Conservation (phyloP, 768 basidiomycete species). For the Scleroderma citrinum region DNA sequence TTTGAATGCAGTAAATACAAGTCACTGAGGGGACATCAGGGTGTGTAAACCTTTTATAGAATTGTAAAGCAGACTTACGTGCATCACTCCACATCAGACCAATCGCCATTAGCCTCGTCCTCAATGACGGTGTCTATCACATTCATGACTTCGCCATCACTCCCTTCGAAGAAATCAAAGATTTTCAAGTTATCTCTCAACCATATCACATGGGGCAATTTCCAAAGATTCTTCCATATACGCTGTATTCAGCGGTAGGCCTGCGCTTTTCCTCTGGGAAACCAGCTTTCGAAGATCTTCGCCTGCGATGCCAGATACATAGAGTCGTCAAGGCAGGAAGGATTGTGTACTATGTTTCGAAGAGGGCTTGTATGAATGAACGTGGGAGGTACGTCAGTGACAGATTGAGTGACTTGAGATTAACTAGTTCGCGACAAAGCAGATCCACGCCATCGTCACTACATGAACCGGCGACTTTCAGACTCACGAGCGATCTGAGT, state of each 20-base stretch:
- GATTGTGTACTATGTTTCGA: not conserved
- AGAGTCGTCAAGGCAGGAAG: constrained; percentile 45
- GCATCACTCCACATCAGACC: constrained; percentile 11
- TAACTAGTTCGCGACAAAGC: constrained; percentile 44
- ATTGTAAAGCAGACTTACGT: not conserved
- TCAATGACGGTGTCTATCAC: constrained; percentile 25
- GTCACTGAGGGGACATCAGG: too few relatives aligned
- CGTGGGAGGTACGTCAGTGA: constrained; percentile 28
- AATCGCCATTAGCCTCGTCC: constrained; percentile 6
- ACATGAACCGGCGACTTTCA: constrained; percentile 50
- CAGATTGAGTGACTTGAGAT: constrained; percentile 40
- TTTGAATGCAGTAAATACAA: too few relatives aligned
- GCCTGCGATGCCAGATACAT: constrained; percentile 40
- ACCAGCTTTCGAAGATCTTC: constrained; percentile 40
- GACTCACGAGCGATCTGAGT: constrained; percentile 42
- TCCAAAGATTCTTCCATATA: constrained; percentile 41
- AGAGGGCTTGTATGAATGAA: constrained; percentile 22
- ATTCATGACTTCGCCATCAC: constrained; percentile 35
- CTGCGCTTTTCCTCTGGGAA: constrained; percentile 33
- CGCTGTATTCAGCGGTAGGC: constrained; percentile 41
- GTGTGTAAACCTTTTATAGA: too few relatives aligned
- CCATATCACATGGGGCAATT: constrained; percentile 41
- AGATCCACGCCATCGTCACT: constrained; percentile 23
- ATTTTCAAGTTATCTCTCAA: constrained; percentile 42
- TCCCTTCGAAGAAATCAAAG: constrained; percentile 54